Conservation (phyloP, 352 stramenopile species). For the Thalassiosira mediterranea region DNA sequence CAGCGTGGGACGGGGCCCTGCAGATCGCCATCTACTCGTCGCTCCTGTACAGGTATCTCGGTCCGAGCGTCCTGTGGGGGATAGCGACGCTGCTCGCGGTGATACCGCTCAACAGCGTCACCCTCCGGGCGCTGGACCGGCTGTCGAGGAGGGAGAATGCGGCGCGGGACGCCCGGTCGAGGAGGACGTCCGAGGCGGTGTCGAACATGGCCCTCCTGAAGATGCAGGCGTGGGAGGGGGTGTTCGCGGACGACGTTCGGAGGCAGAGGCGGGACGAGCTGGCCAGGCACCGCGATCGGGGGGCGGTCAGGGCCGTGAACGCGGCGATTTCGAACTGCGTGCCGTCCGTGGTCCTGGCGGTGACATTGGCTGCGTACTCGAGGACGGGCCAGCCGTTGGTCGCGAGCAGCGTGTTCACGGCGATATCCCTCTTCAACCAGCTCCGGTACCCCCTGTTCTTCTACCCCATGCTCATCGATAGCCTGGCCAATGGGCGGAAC, state of each 20-base stretch:
- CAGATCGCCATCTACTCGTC: slow-evolving; percentile 58
- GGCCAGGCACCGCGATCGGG: slow-evolving; percentile 48
- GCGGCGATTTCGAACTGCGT: slow-evolving; percentile 70
- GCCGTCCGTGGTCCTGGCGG: slow-evolving; percentile 71
- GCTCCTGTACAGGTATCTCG: slow-evolving; percentile 48
- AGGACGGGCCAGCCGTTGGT: slow-evolving; percentile 67
- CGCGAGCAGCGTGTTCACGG: slow-evolving; percentile 79
- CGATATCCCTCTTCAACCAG: slow-evolving; percentile 83
- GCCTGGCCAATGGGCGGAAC: slow-evolving; percentile 73
- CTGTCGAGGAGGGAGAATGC: slow-evolving; percentile 62
- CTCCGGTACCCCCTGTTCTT: slow-evolving; percentile 82
- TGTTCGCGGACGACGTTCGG: slow-evolving; percentile 69
- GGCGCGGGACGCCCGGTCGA: slow-evolving; percentile 72
- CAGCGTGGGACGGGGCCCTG: slow-evolving; percentile 75
- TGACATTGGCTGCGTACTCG: slow-evolving; percentile 69
- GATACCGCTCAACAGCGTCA: slow-evolving; percentile 73
- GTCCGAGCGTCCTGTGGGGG: slow-evolving; percentile 37
- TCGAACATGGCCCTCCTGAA: slow-evolving; percentile 81
- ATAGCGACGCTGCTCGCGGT: slow-evolving; percentile 65
- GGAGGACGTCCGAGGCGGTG: slow-evolving; percentile 74
- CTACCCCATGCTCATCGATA: slow-evolving; percentile 83
- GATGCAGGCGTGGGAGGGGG: slow-evolving; percentile 68
- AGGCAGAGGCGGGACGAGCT: slow-evolving; percentile 63
- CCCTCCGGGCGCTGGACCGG: slow-evolving; percentile 66
- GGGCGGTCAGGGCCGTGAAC: slow-evolving; percentile 68